Conservation (phyloP, 1,284 basidiomycete species). For the Cryptococcus wingfieldii region DNA sequence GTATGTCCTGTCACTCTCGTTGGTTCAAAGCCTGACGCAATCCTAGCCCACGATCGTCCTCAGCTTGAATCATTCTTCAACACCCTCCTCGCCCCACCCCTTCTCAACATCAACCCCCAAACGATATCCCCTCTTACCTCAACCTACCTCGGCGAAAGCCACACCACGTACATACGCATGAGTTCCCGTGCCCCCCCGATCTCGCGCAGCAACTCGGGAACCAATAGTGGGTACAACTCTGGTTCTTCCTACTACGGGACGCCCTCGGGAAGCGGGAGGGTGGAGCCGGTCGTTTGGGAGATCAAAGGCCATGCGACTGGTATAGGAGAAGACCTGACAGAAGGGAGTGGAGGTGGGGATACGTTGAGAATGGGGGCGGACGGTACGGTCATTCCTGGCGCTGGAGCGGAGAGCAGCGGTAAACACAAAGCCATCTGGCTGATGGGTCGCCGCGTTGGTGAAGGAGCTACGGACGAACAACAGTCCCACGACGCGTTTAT, state of each 20-base stretch:
- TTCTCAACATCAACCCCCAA: slow-evolving; percentile 10
- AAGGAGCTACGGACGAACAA: slow-evolving; percentile 15
- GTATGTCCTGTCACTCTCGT: slow-evolving; percentile 14
- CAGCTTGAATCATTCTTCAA: slow-evolving; percentile 25
- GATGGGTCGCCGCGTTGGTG: slow-evolving; percentile 36
- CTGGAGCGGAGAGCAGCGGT: slow-evolving; percentile 8
- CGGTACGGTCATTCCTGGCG: slow-evolving; percentile 20
- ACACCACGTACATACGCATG: slow-evolving; percentile 28
- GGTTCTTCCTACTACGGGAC: slow-evolving; percentile 1
- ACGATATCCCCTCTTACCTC: slow-evolving; percentile 1
- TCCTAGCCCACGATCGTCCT: slow-evolving; percentile 23
- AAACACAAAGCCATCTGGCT: slow-evolving; percentile 43
- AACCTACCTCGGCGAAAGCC: slow-evolving; percentile 11
- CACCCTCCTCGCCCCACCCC: slow-evolving; percentile 18
- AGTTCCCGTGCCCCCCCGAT: slow-evolving; percentile 5
- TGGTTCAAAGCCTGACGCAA: neutral
- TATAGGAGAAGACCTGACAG: slow-evolving; percentile 14
- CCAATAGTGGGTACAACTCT: neutral
- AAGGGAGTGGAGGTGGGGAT: neutral
- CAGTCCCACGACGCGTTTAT: slow-evolving; percentile 41
- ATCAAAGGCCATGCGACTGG: slow-evolving; percentile 33
- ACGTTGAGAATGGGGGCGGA: slow-evolving; percentile 9
- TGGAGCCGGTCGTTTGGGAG: slow-evolving; percentile 33
- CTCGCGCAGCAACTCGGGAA: neutral
- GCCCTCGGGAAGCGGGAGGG: neutral